A percentile compares a stretch with the other conserved stretches of the same genome.
These are phyloP conservation scores for Tolypocladium ovalisporum DNA, from an alignment of 2,329 filamentous ascomycete species.

Conservation along the genomic window DNA sequence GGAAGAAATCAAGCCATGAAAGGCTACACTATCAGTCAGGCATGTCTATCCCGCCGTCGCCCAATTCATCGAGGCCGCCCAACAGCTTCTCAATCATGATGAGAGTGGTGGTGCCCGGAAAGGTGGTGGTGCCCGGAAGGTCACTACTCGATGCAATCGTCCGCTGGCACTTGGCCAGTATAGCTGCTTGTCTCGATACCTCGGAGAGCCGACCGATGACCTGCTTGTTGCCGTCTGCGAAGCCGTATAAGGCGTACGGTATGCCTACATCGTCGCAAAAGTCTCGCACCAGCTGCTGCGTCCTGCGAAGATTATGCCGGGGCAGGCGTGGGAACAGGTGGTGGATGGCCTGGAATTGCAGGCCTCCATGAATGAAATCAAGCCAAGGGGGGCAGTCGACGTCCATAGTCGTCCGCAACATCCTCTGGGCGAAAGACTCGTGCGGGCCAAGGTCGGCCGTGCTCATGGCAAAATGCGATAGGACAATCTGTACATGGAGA, in stretches of 20 bases:
- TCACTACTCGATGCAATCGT: constrained; percentile 2
- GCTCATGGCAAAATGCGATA: constrained; percentile 91
- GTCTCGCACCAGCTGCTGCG: constrained; percentile 65
- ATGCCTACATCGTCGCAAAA: constrained; percentile 77
- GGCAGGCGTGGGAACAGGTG: constrained; percentile 78
- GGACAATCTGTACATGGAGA: constrained; percentile 79
- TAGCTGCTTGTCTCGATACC: constrained; percentile 67
- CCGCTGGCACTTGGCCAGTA: constrained; percentile 61
- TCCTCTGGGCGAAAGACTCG: constrained; percentile 83
- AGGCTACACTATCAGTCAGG: neutral
- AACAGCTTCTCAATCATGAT: neutral
- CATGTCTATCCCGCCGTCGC: neutral
- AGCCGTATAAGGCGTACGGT: constrained; percentile 77
- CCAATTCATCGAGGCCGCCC: neutral
- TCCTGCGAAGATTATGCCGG: constrained; percentile 67
- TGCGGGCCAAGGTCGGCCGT: constrained; percentile 73
- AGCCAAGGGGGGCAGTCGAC: constrained; percentile 81
- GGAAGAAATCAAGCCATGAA: neutral
- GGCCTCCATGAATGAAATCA: constrained; percentile 78
- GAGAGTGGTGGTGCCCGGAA: neutral
- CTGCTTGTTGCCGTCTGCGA: constrained; percentile 71
- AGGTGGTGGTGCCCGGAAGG: neutral
- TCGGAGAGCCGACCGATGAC: constrained; percentile 69
- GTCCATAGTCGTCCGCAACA: constrained; percentile 90
- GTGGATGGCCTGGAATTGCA: constrained; percentile 85